These are phyloP conservation scores for Symmetrospora coprosmae DNA, from an alignment of 768 basidiomycete genomes.

Conservation along the genomic window DNA sequence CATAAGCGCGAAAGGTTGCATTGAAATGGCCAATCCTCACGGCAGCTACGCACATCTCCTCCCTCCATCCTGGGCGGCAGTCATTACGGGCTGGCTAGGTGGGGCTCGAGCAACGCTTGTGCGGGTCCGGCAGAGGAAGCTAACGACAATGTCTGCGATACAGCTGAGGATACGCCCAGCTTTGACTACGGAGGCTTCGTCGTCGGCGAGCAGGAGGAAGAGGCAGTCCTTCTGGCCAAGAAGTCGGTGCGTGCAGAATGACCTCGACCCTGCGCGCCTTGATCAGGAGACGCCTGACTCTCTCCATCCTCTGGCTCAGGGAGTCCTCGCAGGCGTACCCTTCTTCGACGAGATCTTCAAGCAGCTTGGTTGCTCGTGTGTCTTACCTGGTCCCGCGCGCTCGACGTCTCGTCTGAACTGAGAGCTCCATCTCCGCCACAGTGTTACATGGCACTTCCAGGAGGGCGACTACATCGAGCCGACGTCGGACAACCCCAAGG, in stretches of 20 bases:
- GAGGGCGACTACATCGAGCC: conserved; percentile 75
- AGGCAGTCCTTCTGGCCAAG: conserved; percentile 82
- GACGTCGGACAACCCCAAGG: conserved; percentile 47
- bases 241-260: conserved; percentile 54
- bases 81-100: conserved; percentile 60
- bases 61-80: conserved; percentile 79
- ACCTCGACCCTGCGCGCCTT: not conserved
- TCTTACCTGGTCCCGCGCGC: no score
- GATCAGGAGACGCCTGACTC: no score
- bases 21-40: not conserved
- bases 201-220: conserved; percentile 73
- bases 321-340: conserved; percentile 79
- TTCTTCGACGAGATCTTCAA: conserved; percentile 87
- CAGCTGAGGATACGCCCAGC: conserved; percentile 76
- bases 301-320: no score
- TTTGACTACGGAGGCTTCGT: conserved; percentile 95
- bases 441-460: conserved; percentile 81
- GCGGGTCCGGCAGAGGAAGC: not conserved
- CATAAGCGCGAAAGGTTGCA: no score
- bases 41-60: conserved; percentile 50
- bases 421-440: conserved; percentile 35
- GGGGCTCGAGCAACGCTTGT: not conserved
- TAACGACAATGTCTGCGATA: not conserved
- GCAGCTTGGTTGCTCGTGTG: conserved; percentile 79
- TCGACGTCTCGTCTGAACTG: no score